Evolutionary conservation across 805 yeast species (phyloP).

Genomic region (Candida takata): DNA sequence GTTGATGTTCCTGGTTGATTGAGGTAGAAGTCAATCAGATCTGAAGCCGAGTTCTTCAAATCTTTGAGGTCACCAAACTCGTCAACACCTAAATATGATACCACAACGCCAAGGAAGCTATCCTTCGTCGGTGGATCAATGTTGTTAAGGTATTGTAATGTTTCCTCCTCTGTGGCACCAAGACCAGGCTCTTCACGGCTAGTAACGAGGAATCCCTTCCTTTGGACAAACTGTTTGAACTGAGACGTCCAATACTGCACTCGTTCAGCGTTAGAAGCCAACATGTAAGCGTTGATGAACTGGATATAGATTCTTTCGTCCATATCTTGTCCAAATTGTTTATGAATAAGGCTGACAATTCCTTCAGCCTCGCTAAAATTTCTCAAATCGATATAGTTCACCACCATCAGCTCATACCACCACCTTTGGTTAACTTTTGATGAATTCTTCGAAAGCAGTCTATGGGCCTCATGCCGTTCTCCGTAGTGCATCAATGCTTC

Average conservation of each 20-base stretch:
- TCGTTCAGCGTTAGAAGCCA: constrained; percentile 19
- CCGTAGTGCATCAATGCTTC: constrained; percentile 33
- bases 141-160: constrained; percentile 24
- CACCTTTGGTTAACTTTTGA: constrained; percentile 37
- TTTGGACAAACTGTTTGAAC: constrained; percentile 21
- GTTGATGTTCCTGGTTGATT: constrained; percentile 12
- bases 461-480: constrained; percentile 29
- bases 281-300: constrained; percentile 29
- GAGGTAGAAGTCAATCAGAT: constrained; percentile 23
- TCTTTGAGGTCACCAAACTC: neutral
- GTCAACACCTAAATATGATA: constrained; percentile 17
- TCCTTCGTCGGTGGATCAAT: constrained; percentile 20
- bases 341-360: constrained; percentile 24
- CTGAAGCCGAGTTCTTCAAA: constrained; percentile 5
- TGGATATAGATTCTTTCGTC: constrained; percentile 30
- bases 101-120: constrained; percentile 23
- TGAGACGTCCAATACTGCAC: constrained; percentile 29
- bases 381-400: constrained; percentile 30
- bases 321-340: constrained; percentile 25
- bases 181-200: constrained; percentile 12
- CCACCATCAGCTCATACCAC: constrained; percentile 47
- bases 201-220: constrained; percentile 19
- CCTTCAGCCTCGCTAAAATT: constrained; percentile 31
- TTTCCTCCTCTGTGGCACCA: constrained; percentile 25
- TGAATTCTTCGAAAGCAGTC: constrained; percentile 26